phyloP scores from a whole-genome alignment of 1,139 yeast species.

The Wickerhamomyces sp. region DNA sequence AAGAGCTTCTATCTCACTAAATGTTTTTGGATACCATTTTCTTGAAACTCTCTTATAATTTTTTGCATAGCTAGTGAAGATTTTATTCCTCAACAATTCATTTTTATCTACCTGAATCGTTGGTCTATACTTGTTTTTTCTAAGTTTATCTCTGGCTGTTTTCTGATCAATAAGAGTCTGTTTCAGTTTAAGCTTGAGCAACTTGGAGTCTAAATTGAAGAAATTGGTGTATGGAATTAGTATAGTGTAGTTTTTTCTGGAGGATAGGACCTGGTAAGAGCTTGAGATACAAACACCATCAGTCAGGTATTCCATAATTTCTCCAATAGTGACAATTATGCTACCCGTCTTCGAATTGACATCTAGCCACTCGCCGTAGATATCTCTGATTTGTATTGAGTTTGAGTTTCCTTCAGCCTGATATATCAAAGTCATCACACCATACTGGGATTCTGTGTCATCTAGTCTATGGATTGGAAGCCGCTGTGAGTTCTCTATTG shows the following conservation, averaged over 20 bases:
- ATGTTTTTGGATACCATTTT: conserved; percentile 54
- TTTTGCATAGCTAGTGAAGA: conserved; percentile 51
- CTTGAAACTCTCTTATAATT: conserved; percentile 57
- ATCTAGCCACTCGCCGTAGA: conserved; percentile 56
- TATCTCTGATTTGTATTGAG: conserved; percentile 50
- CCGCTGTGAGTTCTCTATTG: background rate
- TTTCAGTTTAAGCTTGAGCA: conserved; percentile 31
- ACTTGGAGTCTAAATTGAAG: conserved; percentile 27
- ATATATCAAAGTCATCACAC: conserved; percentile 51
- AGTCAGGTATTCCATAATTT: conserved; percentile 46
- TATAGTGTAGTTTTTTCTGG: conserved; percentile 39
- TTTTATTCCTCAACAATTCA: conserved; percentile 44
- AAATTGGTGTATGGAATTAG: conserved; percentile 41
- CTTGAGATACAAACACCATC: conserved; percentile 52
- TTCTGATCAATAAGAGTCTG: conserved; percentile 28
- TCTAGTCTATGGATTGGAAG: conserved; percentile 42
- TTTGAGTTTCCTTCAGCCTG: conserved; percentile 46
- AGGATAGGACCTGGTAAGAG: conserved; percentile 50
- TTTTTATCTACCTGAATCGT: conserved; percentile 37
- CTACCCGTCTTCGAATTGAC: conserved; percentile 34
- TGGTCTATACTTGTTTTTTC: conserved; percentile 30
- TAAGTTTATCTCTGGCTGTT: conserved; percentile 35
- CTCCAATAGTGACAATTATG: conserved; percentile 46
- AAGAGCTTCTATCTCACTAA: conserved; percentile 8
- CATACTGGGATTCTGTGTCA: conserved; percentile 64